phyloP scores from a whole-genome alignment of 371 early-diverging fungal species.

The Rhizomucor miehei region DNA sequence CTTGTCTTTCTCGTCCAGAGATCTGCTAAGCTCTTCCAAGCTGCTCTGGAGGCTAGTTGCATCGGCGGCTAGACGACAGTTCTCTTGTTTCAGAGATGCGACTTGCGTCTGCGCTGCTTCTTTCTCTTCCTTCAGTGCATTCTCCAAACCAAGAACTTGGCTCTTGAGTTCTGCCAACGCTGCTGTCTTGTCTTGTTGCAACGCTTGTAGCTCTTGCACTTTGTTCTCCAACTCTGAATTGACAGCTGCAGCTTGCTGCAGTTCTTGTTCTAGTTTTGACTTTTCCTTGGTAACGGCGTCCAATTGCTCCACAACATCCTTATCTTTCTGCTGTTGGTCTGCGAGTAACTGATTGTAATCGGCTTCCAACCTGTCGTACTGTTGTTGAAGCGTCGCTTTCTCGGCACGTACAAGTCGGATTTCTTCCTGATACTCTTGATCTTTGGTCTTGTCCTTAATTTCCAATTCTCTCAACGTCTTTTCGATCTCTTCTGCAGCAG shows the following conservation, averaged over 20 bases:
- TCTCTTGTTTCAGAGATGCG: no score
- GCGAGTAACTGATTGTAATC: no score
- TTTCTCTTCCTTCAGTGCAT: constrained; percentile 1
- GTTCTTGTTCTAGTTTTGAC: not conserved
- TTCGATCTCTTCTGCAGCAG: constrained; percentile 1
- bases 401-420: no score
- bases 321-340: no score
- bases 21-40: not conserved
- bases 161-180: constrained; percentile 1
- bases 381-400: constrained; percentile 3
- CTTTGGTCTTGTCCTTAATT: not conserved
- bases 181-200: not conserved
- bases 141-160: not conserved
- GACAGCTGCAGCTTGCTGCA: not conserved
- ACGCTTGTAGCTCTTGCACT: not conserved
- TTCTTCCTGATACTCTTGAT: constrained; percentile 3
- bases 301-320: not conserved
- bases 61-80: no score
- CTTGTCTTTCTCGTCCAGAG: not conserved
- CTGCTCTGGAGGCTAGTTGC: not conserved
- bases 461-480: constrained; percentile 5
- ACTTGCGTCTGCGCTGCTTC: not conserved
- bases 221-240: not conserved
- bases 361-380: not conserved
- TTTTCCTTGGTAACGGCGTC: not conserved